Evolutionary conservation across 257 asterid genomes (phyloP).

Genomic region (Fraxinus cuspidata): DNA sequence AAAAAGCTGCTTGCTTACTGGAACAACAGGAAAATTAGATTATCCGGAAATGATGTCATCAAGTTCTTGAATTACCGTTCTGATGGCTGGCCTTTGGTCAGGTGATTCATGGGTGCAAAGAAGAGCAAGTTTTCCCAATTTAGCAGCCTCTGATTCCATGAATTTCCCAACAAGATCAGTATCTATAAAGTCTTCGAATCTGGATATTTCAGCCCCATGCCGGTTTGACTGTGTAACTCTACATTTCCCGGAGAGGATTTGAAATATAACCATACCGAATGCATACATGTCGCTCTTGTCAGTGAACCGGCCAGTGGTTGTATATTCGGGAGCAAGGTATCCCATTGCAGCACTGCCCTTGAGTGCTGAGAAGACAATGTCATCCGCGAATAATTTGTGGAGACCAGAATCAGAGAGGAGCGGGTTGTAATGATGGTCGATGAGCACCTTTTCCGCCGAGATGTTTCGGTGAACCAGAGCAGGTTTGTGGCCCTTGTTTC

Average conservation of each 20-base stretch:
- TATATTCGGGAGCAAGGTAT: conserved; percentile 90
- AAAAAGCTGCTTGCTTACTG: conserved; percentile 17
- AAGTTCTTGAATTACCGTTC: conserved; percentile 62
- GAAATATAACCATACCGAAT: conserved; percentile 90
- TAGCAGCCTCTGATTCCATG: conserved; percentile 72
- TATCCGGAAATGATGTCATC: conserved; percentile 30
- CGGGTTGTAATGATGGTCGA: conserved; percentile 76
- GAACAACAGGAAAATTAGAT: conserved; percentile 34
- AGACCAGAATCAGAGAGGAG: conserved; percentile 81
- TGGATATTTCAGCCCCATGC: conserved; percentile 73
- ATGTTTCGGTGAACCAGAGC: conserved; percentile 75
- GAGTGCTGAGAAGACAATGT: conserved; percentile 75
- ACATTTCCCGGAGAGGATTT: conserved; percentile 79
- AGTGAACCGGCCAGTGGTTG: conserved; percentile 84
- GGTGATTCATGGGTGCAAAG: conserved; percentile 84
- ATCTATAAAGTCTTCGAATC: conserved; percentile 71
- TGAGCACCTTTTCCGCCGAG: conserved; percentile 90
- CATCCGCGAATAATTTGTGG: conserved; percentile 81
- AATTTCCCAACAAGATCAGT: conserved; percentile 59
- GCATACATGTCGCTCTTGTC: conserved; percentile 90
- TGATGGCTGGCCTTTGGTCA: conserved; percentile 66
- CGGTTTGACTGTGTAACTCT: conserved; percentile 63
- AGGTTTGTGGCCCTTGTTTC: conserved; percentile 50
- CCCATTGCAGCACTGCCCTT: conserved; percentile 98
- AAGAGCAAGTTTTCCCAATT: conserved; percentile 75